These are phyloP conservation scores for Geotrichum klebahnii DNA, from an alignment of 1,139 yeast species.

Conservation along the genomic window DNA sequence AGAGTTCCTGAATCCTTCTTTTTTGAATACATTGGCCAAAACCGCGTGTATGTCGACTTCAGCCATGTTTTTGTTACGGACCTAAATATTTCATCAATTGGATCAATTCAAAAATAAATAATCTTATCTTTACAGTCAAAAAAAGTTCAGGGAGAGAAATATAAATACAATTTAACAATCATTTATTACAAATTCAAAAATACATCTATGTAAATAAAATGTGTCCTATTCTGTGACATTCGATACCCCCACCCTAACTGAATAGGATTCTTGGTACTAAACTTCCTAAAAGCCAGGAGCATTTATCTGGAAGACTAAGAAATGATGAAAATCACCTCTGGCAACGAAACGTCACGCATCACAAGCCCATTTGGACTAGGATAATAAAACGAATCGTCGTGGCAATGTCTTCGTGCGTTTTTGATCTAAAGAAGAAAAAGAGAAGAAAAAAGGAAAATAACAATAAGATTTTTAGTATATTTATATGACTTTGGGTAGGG, in stretches of 20 bases:
- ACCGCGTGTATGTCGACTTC: conserved; percentile 19
- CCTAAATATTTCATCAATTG: neutral
- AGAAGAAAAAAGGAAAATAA: conserved; percentile 17
- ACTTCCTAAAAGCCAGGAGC: conserved; percentile 43
- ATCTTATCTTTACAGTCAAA: too few relatives aligned
- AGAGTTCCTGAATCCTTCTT: conserved; percentile 54
- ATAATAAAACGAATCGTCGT: conserved; percentile 38
- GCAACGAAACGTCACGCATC: conserved; percentile 37
- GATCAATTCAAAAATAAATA: neutral
- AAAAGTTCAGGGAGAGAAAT: neutral
- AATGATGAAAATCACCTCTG: conserved; percentile 33
- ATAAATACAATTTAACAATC: neutral
- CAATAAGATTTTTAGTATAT: conserved; percentile 18
- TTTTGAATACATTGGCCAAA: conserved; percentile 29
- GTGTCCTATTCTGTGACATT: conserved; percentile 43
- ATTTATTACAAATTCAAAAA: neutral
- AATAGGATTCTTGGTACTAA: conserved; percentile 36
- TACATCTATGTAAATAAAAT: conserved; percentile 21
- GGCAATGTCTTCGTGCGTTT: conserved; percentile 36
- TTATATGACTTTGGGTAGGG: conserved; percentile 14
- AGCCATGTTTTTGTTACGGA: neutral
- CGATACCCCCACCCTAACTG: conserved; percentile 38
- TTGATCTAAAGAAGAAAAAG: conserved; percentile 42
- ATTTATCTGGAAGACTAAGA: conserved; percentile 39
- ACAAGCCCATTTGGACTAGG: conserved; percentile 2